Evolutionary conservation across 1,284 basidiomycete species (phyloP), one percentile per base, ranked within the genome.

Genomic region (Puccinia coronata): DNA sequence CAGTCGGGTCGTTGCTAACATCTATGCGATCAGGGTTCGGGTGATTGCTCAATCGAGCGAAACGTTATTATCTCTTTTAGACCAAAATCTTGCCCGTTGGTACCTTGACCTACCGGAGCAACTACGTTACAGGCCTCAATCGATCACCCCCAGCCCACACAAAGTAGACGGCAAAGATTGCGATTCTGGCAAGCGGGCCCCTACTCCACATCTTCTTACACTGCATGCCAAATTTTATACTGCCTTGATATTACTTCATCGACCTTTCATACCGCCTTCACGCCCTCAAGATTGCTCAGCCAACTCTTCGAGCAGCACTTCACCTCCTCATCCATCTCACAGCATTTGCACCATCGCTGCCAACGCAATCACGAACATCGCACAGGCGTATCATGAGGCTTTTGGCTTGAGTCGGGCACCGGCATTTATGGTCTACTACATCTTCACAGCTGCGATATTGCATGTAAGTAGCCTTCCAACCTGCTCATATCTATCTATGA

Each of bases 191-290:
- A 70, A 82, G 55, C 72, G 67, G 25, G 41, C 63, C 9, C 89
- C 28, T 87, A 88, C 89, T 0, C 91, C 91, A 2, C 91, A 93
- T 84, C 87, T 93, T 36, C 86, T 94, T 74, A 91, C 91, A 41
- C 87, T 95, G 59, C 93, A 95, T 84, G 92, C 93, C 90, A 91
- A 93, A 84, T 94, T 94, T 84, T 95, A 93, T 92, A 92, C 91
- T 84, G 90, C 92, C 2, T 90, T 92, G 25, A 87, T 95, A 43
- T 86, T 95, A 41, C 87, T 95, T 43, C 92, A 94, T 86, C 89
- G 93, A 23, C 93, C 93, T 4, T 94, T 83, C 55, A 61, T 78
- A 57, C 67, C 67, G 67, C 43, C 67, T 4, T 36, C 59, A 67
- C 67, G 82, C 70, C 18, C 51, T 49, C 18, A 12, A 16, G 18